phyloP scores from a whole-genome alignment of 2,329 filamentous ascomycete species.

The Clarireedia paspali region DNA sequence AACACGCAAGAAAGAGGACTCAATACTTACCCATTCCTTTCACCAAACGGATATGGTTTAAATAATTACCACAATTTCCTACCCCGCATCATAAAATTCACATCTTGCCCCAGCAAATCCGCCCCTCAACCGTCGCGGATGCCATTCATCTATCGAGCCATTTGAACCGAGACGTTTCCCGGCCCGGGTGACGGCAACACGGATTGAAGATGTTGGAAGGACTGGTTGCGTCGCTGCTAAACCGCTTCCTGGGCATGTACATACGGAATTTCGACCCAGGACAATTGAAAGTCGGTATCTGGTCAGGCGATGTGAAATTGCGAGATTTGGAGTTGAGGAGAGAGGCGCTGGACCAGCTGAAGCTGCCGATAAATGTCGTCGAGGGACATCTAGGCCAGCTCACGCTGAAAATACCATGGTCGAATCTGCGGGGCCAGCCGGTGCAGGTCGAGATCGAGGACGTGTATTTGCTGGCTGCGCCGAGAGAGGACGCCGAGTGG shows the following conservation, averaged over 20 bases:
- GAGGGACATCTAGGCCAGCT: slow-evolving; percentile 90
- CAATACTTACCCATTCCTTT: not conserved
- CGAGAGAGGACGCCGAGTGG: slow-evolving; percentile 90
- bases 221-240: slow-evolving; percentile 91
- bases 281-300: slow-evolving; percentile 97
- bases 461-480: slow-evolving; percentile 90
- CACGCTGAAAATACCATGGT: slow-evolving; percentile 93
- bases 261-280: slow-evolving; percentile 98
- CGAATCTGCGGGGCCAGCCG: slow-evolving; percentile 87
- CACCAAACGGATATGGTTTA: slow-evolving; percentile 14
- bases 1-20: not conserved
- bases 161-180: slow-evolving; percentile 33
- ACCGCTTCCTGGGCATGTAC: slow-evolving; percentile 99
- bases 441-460: slow-evolving; percentile 95
- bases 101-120: not conserved
- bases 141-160: slow-evolving; percentile 12
- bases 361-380: slow-evolving; percentile 90
- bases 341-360: slow-evolving; percentile 95
- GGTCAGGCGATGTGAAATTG: slow-evolving; percentile 96
- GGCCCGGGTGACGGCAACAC: slow-evolving; percentile 66
- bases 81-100: not conserved
- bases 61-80: slow-evolving; percentile 1
- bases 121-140: slow-evolving; percentile 14
- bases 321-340: slow-evolving; percentile 84
- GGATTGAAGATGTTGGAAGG: slow-evolving; percentile 82